Conservation (phyloP, 441 rosid species). For the Adansonia gregorii region DNA sequence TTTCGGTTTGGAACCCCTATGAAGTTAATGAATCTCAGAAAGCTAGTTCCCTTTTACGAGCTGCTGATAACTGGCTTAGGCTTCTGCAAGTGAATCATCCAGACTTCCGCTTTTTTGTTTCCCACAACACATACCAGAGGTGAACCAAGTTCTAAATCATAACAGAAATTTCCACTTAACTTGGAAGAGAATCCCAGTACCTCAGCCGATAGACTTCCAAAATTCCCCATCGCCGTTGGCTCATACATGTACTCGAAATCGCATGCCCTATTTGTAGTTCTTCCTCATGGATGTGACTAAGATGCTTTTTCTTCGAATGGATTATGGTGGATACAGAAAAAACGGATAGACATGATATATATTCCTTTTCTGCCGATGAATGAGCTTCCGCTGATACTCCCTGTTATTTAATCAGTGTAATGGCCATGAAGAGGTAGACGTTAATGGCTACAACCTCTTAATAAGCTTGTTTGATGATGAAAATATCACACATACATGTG, state of each 20-base stretch:
- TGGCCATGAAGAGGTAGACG: neutral
- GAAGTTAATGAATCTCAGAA: constrained; percentile 58
- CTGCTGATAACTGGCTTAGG: constrained; percentile 77
- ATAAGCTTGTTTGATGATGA: constrained; percentile 32
- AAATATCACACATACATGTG: neutral
- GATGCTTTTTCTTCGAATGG: neutral
- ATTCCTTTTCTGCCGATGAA: neutral
- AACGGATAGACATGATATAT: neutral
- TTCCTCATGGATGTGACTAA: constrained; percentile 7
- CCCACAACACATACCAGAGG: constrained; percentile 48
- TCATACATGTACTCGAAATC: neutral
- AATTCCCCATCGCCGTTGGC: neutral
- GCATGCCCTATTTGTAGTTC: constrained; percentile 2
- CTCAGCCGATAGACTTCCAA: neutral
- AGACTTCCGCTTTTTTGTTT: constrained; percentile 68
- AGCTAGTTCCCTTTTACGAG: constrained; percentile 56
- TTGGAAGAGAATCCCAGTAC: constrained; percentile 14
- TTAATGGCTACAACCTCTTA: constrained; percentile 13
- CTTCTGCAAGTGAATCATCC: constrained; percentile 71
- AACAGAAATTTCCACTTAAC: neutral
- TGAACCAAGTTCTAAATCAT: constrained; percentile 21
- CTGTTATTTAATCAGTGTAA: neutral
- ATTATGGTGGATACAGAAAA: neutral
- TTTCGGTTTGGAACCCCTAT: constrained; percentile 74
- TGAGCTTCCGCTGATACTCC: constrained; percentile 5